A percentile compares a stretch with the other conserved stretches of the same genome.
Conservation (phyloP, 2,329 filamentous ascomycete genomes). For the Penicillium psychrosexuale region DNA sequence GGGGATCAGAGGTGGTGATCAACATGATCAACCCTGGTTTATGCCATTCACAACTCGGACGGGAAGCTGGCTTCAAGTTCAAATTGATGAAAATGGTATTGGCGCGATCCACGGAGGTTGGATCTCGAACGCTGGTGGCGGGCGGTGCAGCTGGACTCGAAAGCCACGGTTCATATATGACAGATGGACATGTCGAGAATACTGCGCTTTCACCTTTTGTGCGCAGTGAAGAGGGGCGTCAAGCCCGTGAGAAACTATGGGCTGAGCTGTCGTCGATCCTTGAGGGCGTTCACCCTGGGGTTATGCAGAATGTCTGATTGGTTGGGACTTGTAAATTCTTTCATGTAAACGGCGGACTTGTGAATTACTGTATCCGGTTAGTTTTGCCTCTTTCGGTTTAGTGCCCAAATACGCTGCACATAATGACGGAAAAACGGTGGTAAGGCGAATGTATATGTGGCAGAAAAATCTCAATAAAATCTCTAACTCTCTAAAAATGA, state of each 20-base stretch:
- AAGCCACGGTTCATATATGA: constrained; percentile 49
- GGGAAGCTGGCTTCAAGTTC: constrained; percentile 30
- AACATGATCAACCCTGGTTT: constrained; percentile 55
- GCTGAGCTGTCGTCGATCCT: constrained; percentile 43
- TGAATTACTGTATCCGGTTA: too few species aligned
- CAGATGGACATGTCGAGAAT: constrained; percentile 31
- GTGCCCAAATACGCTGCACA: too few species aligned
- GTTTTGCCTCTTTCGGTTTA: too few species aligned
- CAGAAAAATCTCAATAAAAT: too few species aligned
- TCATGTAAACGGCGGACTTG: background rate
- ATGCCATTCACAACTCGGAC: constrained; percentile 49
- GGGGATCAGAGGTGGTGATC: constrained; percentile 42
- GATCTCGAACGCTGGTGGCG: constrained; percentile 46
- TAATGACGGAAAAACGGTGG: too few species aligned
- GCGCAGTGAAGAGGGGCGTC: constrained; percentile 38
- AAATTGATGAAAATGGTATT: constrained; percentile 28
- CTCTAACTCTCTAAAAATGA: too few species aligned
- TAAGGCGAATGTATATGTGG: too few species aligned
- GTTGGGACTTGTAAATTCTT: background rate
- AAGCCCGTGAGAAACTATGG: constrained; percentile 44
- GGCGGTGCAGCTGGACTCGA: constrained; percentile 40
- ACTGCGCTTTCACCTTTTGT: constrained; percentile 37
- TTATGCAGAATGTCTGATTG: constrained; percentile 24
- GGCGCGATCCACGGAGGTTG: constrained; percentile 48
- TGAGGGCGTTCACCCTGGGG: constrained; percentile 43